Evolutionary conservation across 768 basidiomycete genomes (phyloP), one percentile per base, ranked within the genome.

Genomic region (Boletus bicolor): DNA sequence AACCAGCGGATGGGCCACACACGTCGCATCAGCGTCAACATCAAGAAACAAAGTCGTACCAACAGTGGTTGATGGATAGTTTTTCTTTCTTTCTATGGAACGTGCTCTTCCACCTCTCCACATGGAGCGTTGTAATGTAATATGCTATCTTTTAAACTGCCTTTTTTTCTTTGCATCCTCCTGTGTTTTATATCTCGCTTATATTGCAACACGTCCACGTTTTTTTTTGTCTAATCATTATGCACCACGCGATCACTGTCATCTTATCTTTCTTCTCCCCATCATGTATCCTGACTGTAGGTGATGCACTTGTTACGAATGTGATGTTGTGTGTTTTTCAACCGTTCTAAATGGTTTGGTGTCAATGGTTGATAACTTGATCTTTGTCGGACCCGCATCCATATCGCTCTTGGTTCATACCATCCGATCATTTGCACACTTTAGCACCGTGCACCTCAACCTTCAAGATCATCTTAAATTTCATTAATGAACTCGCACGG

Each of bases 21-120:
- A 12, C 68, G 72, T 30, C 73, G 77, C 14, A 67, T 77, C 56
- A 78, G 73, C 54, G 71, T 77, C 54, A 56, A 65, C 41, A 53
- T 75, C 63, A 75, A 71, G 64, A 72, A 71, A 45, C 54, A 56
- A 0, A 32, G 15, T 53, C 52, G 58, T 5, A 30, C 44, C 14
- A 44, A 28, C 35, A 59, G 63, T 14, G 53, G 51, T 9, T 69
- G 49, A 68, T 30, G 32, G 7, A 1, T 7, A 3, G 21, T 5
- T 14, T 32, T 36, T 19, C 19, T 2, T 44, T 44, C 19, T 17
- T 19, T 14, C 26, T 19, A 35, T 5, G 24, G 35, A 9, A 15
- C 15, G 50, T 9, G 14, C 30, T 12, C 12, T 21, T 30, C 9
- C 34, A 17, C 26, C n/a, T 48, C 15, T 28, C 44, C 7, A 15